Conservation (phyloP, 371 early-diverging fungal species). For the Syncephalastrum contaminatum region DNA sequence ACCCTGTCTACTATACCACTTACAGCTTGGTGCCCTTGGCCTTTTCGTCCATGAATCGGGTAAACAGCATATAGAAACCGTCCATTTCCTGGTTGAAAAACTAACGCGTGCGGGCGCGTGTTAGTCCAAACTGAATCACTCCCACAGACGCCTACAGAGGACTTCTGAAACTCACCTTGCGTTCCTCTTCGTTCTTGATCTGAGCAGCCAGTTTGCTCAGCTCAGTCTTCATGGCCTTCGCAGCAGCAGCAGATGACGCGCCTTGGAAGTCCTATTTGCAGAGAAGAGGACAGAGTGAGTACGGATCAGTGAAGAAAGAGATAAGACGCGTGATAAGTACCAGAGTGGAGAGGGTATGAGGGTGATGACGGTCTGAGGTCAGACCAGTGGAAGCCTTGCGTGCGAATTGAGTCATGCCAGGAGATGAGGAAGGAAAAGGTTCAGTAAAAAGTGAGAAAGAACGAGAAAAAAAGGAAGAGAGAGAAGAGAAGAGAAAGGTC, state of each 20-base stretch:
- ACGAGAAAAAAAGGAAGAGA: constrained; percentile 1
- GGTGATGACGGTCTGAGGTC: constrained; percentile 48
- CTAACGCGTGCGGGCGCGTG: constrained; percentile 4
- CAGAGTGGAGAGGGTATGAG: constrained; percentile 60
- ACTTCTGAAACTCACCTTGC: constrained; percentile 39
- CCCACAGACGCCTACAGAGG: background rate
- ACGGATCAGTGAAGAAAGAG: background rate
- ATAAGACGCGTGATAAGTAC: constrained; percentile 27
- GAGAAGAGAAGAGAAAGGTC: constrained; percentile 1
- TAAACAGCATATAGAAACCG: constrained; percentile 88
- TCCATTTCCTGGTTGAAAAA: constrained; percentile 69
- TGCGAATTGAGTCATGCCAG: constrained; percentile 23
- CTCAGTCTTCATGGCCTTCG: constrained; percentile 66
- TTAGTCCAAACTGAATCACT: background rate
- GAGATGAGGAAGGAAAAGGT: constrained; percentile 8
- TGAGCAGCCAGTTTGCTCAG: constrained; percentile 52
- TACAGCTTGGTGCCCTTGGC: constrained; percentile 84
- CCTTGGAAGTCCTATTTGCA: constrained; percentile 60
- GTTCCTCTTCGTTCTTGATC: constrained; percentile 51
- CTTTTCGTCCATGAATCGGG: constrained; percentile 82
- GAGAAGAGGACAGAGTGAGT: too few species aligned
- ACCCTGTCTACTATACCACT: constrained; percentile 28
- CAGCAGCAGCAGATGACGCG: constrained; percentile 65
- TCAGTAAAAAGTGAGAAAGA: constrained; percentile 5
- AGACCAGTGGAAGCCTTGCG: constrained; percentile 35